Percentiles rank a stretch among this genome's conserved stretches.
These are phyloP conservation scores for Trypanosoma melophagium DNA, from an alignment of 208 protist genomes.

Conservation along the genomic window DNA sequence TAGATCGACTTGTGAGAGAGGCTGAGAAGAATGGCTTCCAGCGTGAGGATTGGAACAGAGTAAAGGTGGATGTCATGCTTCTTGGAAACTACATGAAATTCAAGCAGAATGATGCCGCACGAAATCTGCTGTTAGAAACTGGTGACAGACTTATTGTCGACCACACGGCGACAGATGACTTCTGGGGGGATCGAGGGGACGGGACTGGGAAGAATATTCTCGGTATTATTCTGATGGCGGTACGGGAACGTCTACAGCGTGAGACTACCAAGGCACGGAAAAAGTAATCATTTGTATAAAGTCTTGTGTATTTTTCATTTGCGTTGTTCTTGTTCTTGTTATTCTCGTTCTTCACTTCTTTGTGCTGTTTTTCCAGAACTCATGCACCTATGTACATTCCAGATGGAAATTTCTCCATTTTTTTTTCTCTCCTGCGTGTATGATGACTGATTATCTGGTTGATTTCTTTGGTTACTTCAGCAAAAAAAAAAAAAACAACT, in stretches of 20 bases:
- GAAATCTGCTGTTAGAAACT: constrained; percentile 60
- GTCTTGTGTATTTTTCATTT: neutral
- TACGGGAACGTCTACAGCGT: constrained; percentile 46
- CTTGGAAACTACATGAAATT: constrained; percentile 90
- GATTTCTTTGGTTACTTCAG: neutral
- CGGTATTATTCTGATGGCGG: constrained; percentile 79
- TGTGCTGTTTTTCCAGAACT: neutral
- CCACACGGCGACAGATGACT: constrained; percentile 76
- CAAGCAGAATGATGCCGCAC: constrained; percentile 75
- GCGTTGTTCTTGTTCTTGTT: constrained; percentile 2
- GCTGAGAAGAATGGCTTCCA: constrained; percentile 64
- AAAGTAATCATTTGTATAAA: neutral
- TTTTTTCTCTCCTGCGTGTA: constrained; percentile 1
- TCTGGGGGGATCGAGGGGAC: constrained; percentile 86
- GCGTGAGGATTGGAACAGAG: constrained; percentile 74
- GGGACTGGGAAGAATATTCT: constrained; percentile 83
- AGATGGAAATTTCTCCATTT: constrained; percentile 2
- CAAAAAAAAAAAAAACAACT: no score
- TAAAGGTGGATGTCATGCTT: constrained; percentile 86
- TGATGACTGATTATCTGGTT: neutral
- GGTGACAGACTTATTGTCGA: constrained; percentile 67
- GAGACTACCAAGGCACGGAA: constrained; percentile 21
- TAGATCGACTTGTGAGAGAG: constrained; percentile 69
- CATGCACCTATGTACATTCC: constrained; percentile 11
- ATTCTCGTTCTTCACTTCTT: no score